Conservation (phyloP, 108 stramenopile genomes). For the Bacterosira constricta region DNA sequence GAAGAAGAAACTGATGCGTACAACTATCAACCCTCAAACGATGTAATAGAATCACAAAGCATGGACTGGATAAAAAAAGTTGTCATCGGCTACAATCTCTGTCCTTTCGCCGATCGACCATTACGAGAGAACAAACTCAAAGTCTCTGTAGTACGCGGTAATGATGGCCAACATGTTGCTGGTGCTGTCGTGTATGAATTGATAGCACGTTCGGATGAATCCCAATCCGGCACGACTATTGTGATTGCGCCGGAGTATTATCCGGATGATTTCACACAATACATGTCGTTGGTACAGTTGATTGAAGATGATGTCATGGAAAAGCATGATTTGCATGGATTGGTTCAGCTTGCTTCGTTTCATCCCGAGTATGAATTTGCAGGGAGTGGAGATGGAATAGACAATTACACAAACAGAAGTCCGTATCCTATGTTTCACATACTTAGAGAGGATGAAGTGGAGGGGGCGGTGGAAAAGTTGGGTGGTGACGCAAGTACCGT, state of each 20-base stretch:
- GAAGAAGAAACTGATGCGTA: too few species aligned
- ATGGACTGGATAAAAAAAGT: constrained; percentile 68
- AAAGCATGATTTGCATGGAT: constrained; percentile 51
- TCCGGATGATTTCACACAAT: constrained; percentile 62
- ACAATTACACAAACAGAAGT: constrained; percentile 77
- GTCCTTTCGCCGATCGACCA: constrained; percentile 82
- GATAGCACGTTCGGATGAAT: constrained; percentile 15
- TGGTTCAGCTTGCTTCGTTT: constrained; percentile 79
- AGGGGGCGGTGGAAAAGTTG: constrained; percentile 63
- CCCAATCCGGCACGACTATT: constrained; percentile 60
- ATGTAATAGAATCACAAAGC: constrained; percentile 46
- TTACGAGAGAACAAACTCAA: constrained; percentile 44
- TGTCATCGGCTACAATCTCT: constrained; percentile 76
- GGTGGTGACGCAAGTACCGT: constrained; percentile 76
- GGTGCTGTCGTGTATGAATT: constrained; percentile 53
- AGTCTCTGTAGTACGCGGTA: constrained; percentile 55
- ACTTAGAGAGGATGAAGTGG: constrained; percentile 79
- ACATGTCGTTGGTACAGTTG: constrained; percentile 54
- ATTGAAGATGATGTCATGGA: constrained; percentile 64
- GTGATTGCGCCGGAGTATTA: constrained; percentile 76
- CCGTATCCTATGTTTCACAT: constrained; percentile 88
- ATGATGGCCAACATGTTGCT: constrained; percentile 53
- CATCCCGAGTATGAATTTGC: constrained; percentile 79
- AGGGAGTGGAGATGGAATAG: constrained; percentile 45
- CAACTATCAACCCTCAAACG: too few species aligned